These are phyloP conservation scores for Umbelopsis vinacea DNA, from an alignment of 192 early-diverging fungal species.

Conservation along the genomic window DNA sequence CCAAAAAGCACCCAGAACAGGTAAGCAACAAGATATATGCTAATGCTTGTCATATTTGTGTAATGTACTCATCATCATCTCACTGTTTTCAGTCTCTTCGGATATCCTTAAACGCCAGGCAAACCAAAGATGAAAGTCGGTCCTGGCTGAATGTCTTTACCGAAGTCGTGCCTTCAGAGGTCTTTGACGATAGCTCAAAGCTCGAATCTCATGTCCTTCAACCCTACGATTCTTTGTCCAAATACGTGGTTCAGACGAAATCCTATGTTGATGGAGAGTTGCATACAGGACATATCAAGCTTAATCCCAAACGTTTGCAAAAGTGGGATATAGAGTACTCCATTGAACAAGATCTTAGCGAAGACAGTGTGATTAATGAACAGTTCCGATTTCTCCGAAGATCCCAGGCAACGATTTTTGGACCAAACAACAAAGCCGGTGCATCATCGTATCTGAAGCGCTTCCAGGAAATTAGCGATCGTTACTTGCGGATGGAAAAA, in stretches of 20 bases:
- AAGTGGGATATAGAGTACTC: slow-evolving; percentile 30
- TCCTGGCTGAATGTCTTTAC: slow-evolving; percentile 52
- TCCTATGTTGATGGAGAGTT: slow-evolving; percentile 49
- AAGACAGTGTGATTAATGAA: neutral
- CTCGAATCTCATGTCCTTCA: slow-evolving; percentile 11
- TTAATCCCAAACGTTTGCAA: slow-evolving; percentile 27
- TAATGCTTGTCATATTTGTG: too few species aligned
- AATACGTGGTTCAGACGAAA: slow-evolving; percentile 45
- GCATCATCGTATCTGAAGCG: neutral
- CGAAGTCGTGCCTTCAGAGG: slow-evolving; percentile 51
- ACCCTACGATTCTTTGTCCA: slow-evolving; percentile 33
- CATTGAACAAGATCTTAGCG: neutral
- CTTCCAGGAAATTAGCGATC: slow-evolving; percentile 1
- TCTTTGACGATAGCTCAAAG: slow-evolving; percentile 27
- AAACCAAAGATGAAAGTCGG: neutral
- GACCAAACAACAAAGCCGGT: slow-evolving; percentile 3
- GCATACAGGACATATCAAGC: slow-evolving; percentile 38
- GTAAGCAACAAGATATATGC: slow-evolving; percentile 22
- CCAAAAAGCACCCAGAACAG: slow-evolving; percentile 59
- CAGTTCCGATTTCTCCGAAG: slow-evolving; percentile 26
- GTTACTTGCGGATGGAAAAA: neutral
- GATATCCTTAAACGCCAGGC: slow-evolving; percentile 55
- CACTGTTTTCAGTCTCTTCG: slow-evolving; percentile 40
- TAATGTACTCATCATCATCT: neutral
- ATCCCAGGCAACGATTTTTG: slow-evolving; percentile 15